These are phyloP conservation scores for Salix suchowensis DNA, from an alignment of 345 rosid genomes.

Conservation along the genomic window DNA sequence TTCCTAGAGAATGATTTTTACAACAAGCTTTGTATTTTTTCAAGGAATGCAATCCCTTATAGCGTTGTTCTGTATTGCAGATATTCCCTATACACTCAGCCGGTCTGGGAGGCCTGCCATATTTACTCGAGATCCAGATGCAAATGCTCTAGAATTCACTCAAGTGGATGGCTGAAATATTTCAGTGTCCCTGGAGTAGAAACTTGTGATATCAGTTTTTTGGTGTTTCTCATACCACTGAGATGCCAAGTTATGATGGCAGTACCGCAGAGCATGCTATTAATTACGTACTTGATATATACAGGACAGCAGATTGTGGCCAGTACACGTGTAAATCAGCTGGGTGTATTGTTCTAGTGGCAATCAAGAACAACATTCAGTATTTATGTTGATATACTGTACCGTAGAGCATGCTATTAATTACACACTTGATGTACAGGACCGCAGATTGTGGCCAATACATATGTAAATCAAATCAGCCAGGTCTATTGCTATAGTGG, in stretches of 20 bases:
- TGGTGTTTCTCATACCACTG: neutral
- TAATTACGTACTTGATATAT: neutral
- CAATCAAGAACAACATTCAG: too few relatives aligned
- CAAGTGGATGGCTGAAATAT: constrained; percentile 41
- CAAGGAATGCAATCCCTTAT: neutral
- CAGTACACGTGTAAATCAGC: neutral
- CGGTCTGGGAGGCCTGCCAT: constrained; percentile 87
- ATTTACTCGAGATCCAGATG: constrained; percentile 86
- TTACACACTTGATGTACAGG: neutral
- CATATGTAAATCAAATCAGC: neutral
- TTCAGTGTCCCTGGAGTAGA: neutral
- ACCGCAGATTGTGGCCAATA: neutral
- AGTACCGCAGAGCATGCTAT: neutral
- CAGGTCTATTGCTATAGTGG: too few relatives aligned
- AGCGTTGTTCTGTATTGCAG: constrained; percentile 30
- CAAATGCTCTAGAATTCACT: constrained; percentile 88
- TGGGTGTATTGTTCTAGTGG: neutral
- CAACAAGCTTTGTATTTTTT: neutral
- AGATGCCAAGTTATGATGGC: neutral
- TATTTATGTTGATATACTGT: too few relatives aligned
- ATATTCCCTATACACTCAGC: constrained; percentile 73
- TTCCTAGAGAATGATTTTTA: neutral
- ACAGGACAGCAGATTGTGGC: neutral
- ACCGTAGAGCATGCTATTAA: neutral
- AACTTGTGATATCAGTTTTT: neutral